phyloP scores from a whole-genome alignment of 768 basidiomycete genomes.

The Leccinellum luteum region DNA sequence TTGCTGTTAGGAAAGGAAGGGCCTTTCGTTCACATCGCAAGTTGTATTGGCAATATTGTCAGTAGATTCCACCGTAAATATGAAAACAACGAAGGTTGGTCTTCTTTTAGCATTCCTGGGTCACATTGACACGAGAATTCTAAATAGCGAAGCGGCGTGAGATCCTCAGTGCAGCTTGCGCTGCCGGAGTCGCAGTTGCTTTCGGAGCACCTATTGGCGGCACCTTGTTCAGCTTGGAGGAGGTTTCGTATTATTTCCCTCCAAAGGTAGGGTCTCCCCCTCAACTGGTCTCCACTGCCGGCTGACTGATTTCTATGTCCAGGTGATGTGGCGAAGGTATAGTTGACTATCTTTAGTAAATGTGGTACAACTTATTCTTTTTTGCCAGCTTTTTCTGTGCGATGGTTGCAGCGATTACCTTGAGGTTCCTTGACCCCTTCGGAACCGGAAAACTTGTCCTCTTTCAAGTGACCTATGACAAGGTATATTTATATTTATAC shows the following conservation, averaged over 20 bases:
- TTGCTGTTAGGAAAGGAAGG: conserved; percentile 56
- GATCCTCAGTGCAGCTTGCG: conserved; percentile 92
- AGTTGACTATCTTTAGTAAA: conserved; percentile 8
- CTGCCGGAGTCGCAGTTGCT: conserved; percentile 95
- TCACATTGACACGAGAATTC: background rate
- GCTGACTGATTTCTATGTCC: conserved; percentile 2
- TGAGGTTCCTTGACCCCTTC: conserved; percentile 92
- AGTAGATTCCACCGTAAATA: conserved; percentile 86
- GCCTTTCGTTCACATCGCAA: conserved; percentile 89
- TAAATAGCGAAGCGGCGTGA: conserved; percentile 83
- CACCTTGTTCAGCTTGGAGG: conserved; percentile 89
- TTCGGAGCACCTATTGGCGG: conserved; percentile 97
- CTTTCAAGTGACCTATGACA: conserved; percentile 89
- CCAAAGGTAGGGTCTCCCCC: conserved; percentile 62
- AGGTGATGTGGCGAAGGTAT: conserved; percentile 94
- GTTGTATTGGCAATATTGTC: conserved; percentile 90
- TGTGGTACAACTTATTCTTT: conserved; percentile 13
- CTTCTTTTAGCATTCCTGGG: background rate
- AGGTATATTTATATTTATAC: conserved; percentile 43
- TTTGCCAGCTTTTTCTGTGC: conserved; percentile 91
- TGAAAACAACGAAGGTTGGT: conserved; percentile 88
- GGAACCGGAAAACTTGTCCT: conserved; percentile 92
- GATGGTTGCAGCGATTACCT: conserved; percentile 93
- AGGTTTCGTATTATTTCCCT: conserved; percentile 96
- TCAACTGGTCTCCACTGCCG: background rate